Conservation (phyloP, 306 rosid species). For the Corylus americana region DNA sequence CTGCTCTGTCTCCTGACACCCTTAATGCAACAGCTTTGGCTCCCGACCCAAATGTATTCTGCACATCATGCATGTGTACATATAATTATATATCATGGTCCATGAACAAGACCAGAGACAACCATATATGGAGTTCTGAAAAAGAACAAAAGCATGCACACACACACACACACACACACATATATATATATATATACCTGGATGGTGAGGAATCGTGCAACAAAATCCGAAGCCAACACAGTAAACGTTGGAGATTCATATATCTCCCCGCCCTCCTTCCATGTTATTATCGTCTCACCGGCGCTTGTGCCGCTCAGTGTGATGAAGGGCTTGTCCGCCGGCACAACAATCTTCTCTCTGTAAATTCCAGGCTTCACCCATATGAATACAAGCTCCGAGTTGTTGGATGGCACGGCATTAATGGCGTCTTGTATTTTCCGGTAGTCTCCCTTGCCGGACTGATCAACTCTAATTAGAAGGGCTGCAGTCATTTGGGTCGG, state of each 20-base stretch:
- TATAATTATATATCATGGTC: too few relatives aligned
- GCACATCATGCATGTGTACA: neutral
- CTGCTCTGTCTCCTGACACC: constrained; percentile 46
- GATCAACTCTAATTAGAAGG: constrained; percentile 45
- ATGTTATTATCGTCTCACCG: constrained; percentile 34
- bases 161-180: too few relatives aligned
- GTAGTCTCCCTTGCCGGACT: constrained; percentile 46
- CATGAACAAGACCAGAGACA: neutral
- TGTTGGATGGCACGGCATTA: constrained; percentile 43
- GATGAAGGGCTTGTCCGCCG: constrained; percentile 51
- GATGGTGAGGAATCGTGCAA: constrained; percentile 48
- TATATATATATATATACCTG: constrained; percentile 33
- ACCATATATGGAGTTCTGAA: neutral
- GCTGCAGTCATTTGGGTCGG: constrained; percentile 20
- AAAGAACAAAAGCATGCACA: neutral
- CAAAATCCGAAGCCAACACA: constrained; percentile 53
- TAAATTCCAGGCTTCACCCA: constrained; percentile 44
- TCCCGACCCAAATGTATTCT: constrained; percentile 43
- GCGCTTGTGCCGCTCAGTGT: constrained; percentile 46
- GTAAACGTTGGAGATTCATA: constrained; percentile 41
- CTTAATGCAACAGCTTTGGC: constrained; percentile 54
- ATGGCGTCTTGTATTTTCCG: constrained; percentile 51
- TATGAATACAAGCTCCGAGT: constrained; percentile 44
- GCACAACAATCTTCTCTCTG: constrained; percentile 42
- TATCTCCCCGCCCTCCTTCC: constrained; percentile 43